phyloP scores from a whole-genome alignment of 768 basidiomycete species.

The Austroboletus eburneus region DNA sequence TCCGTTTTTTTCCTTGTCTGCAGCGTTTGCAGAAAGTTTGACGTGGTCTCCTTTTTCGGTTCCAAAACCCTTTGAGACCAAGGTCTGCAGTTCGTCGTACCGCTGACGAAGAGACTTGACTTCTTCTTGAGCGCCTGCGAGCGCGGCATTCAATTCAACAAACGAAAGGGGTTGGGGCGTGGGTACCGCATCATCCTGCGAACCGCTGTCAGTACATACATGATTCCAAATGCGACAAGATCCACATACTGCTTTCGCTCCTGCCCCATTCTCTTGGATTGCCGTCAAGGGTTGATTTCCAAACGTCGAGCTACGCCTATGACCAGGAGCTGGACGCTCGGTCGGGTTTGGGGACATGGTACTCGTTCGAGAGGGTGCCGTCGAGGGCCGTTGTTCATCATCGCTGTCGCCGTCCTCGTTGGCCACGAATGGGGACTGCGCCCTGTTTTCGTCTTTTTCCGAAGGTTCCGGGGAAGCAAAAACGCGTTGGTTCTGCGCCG shows the following conservation, averaged over 20 bases:
- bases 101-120: conserved; percentile 21
- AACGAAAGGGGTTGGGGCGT: conserved; percentile 18
- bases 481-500: conserved; percentile 8
- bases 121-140: conserved; percentile 21
- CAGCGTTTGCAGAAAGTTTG: not conserved
- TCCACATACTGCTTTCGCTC: conserved; percentile 7
- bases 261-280: conserved; percentile 6
- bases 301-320: conserved; percentile 24
- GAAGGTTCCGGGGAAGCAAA: not conserved
- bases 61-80: conserved; percentile 15
- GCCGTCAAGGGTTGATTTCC: conserved; percentile 14
- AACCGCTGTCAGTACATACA: not conserved
- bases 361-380: conserved; percentile 6
- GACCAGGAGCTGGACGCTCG: conserved; percentile 1
- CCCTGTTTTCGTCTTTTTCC: not conserved
- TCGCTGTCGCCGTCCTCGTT: conserved; percentile 15
- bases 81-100: conserved; percentile 22
- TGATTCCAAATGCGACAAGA: conserved; percentile 1
- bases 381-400: conserved; percentile 13
- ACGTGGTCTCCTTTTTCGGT: conserved; percentile 1
- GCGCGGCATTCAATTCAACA: conserved; percentile 22
- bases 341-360: conserved; percentile 15
- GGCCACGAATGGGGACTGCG: not conserved
- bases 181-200: conserved; percentile 6
- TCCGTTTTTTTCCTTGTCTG: not conserved